Evolutionary conservation across 1,284 basidiomycete species (phyloP).

Genomic region (Cryptococcus hybrid): DNA sequence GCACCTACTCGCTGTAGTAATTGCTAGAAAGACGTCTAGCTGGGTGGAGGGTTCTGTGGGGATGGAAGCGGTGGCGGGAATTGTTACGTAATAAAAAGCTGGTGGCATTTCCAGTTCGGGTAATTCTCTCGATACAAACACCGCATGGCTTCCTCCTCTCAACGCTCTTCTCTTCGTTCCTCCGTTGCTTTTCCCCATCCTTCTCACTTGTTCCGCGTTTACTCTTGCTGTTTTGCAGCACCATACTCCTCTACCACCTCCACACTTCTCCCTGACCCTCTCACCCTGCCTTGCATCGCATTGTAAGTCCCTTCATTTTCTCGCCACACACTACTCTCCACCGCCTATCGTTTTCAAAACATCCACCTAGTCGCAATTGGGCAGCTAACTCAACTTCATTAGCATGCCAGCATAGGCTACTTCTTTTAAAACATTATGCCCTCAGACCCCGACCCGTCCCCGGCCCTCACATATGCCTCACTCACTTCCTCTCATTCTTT

Average conservation of each 20-base stretch:
- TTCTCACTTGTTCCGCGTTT: not conserved
- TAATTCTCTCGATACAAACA: not conserved
- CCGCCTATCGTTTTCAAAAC: too few species aligned
- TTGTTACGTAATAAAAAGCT: too few species aligned
- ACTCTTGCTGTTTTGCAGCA: not conserved
- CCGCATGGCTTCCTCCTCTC: not conserved
- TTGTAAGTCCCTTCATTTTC: too few species aligned
- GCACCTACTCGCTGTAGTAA: slow-evolving; percentile 38
- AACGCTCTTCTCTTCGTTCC: not conserved
- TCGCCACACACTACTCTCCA: too few species aligned
- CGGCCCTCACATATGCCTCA: slow-evolving; percentile 7
- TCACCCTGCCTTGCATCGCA: too few species aligned
- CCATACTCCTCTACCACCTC: not conserved
- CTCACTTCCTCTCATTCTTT: not conserved
- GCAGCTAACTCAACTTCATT: too few species aligned
- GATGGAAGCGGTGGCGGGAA: too few species aligned
- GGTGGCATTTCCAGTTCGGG: not conserved
- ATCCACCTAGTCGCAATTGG: too few species aligned
- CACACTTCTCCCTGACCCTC: not conserved
- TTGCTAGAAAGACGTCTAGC: slow-evolving; percentile 29
- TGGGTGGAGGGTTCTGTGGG: slow-evolving; percentile 11
- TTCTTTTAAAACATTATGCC: not conserved
- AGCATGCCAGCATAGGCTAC: too few species aligned
- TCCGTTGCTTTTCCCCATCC: not conserved
- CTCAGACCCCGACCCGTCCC: slow-evolving; percentile 5